Percentiles rank a stretch among this genome's conserved stretches.
phyloP scores from a whole-genome alignment of 225 moss, liverwort and hornwort genomes.

The Straminergon stramineum region DNA sequence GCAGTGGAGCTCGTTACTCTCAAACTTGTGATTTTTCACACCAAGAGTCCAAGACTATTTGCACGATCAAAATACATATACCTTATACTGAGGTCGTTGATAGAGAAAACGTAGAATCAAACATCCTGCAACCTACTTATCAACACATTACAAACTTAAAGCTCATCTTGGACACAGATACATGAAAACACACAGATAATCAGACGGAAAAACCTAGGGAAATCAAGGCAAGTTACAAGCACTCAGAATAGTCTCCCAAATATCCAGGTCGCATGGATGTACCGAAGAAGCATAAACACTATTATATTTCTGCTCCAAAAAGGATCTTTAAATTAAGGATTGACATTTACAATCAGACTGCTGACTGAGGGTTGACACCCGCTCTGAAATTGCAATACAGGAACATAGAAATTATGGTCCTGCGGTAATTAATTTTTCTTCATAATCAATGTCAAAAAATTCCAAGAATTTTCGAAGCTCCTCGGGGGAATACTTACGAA shows the following conservation, averaged over 20 bases:
- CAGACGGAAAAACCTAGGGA: neutral
- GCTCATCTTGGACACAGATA: neutral
- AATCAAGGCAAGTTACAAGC: neutral
- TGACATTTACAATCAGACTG: neutral
- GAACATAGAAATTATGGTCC: neutral
- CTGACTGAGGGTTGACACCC: neutral
- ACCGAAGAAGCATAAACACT: neutral
- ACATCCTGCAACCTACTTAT: neutral
- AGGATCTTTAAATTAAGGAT: neutral
- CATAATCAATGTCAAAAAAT: constrained; percentile 9
- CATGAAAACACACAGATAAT: neutral
- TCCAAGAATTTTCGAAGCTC: neutral
- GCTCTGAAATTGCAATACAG: neutral
- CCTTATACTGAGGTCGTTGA: neutral
- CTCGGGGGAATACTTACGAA: neutral
- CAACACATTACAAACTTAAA: neutral
- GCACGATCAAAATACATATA: neutral
- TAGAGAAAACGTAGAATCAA: neutral
- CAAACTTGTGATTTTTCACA: neutral
- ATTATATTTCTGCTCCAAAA: neutral
- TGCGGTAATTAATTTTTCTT: neutral
- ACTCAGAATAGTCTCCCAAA: neutral
- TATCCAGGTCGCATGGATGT: neutral
- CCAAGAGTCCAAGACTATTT: neutral
- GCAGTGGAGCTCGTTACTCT: neutral